These are phyloP conservation scores for Chionographis japonica DNA, from an alignment of 106 monocot genomes.

Conservation along the genomic window DNA sequence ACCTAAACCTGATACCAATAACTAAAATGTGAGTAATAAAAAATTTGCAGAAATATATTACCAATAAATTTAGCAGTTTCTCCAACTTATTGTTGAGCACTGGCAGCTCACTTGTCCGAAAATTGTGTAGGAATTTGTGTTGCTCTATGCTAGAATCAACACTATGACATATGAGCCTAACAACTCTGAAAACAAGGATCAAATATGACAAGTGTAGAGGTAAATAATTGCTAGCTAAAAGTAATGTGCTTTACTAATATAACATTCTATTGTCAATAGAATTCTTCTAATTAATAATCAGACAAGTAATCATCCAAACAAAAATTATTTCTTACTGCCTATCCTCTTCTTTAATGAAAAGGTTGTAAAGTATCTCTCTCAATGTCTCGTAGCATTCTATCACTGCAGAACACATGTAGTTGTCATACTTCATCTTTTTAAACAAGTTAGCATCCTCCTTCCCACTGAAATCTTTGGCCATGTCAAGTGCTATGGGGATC, in stretches of 20 bases:
- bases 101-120: constrained; percentile 76
- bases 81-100: constrained; percentile 81
- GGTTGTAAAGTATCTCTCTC: constrained; percentile 51
- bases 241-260: too few species aligned
- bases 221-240: too few species aligned
- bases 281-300: too few species aligned
- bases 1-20: neutral
- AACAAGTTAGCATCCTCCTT: constrained; percentile 69
- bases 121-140: constrained; percentile 52
- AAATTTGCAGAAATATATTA: constrained; percentile 20
- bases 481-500: constrained; percentile 96
- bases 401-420: constrained; percentile 70
- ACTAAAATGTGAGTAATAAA: neutral
- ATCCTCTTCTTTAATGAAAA: constrained; percentile 55
- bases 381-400: constrained; percentile 90
- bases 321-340: constrained; percentile 40
- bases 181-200: constrained; percentile 39
- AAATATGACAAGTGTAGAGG: constrained; percentile 1
- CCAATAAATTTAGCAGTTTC: constrained; percentile 73
- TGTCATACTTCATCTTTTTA: constrained; percentile 77
- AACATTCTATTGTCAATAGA: neutral
- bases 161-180: constrained; percentile 30
- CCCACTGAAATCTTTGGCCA: constrained; percentile 88
- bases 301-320: too few species aligned
- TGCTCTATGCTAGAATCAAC: constrained; percentile 39